Conservation (phyloP, 2,329 filamentous ascomycete genomes). For the Colletotrichum godetiae region DNA sequence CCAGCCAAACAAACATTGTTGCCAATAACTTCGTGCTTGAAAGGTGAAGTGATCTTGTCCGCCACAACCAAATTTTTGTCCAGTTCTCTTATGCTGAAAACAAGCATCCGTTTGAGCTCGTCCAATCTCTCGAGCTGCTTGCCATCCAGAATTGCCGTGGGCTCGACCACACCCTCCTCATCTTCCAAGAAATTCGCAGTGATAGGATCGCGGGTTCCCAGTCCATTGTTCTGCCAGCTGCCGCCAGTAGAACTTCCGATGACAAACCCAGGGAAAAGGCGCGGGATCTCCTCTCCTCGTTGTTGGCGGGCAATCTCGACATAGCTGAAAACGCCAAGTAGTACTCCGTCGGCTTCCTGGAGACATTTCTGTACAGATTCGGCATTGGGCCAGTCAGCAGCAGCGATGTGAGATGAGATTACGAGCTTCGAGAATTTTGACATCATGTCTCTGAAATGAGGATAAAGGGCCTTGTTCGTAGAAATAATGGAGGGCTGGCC, state of each 20-base stretch:
- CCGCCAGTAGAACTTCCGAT: conserved; percentile 86
- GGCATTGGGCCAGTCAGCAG: conserved; percentile 92
- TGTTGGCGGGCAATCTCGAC: conserved; percentile 96
- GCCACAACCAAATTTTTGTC: conserved; percentile 84
- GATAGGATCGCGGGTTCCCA: conserved; percentile 74
- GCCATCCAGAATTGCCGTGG: conserved; percentile 78
- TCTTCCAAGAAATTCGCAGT: conserved; percentile 90
- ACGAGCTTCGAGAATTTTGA: conserved; percentile 99
- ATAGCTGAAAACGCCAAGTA: conserved; percentile 94
- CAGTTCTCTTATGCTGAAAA: conserved; percentile 86
- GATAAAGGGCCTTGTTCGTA: conserved; percentile 95
- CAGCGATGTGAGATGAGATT: conserved; percentile 96
- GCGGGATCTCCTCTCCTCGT: conserved; percentile 89
- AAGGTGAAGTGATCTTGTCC: conserved; percentile 84
- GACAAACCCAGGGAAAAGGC: conserved; percentile 94
- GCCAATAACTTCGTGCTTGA: conserved; percentile 82
- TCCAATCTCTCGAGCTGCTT: conserved; percentile 86
- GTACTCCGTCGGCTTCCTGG: conserved; percentile 95
- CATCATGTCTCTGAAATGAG: conserved; percentile 99
- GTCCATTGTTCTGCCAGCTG: conserved; percentile 83
- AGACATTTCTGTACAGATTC: conserved; percentile 96
- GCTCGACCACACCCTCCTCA: conserved; percentile 78
- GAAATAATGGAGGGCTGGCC: conserved; percentile 99
- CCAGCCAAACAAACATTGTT: conserved; percentile 85
- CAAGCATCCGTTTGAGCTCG: conserved; percentile 84